Base-by-base conservation (phyloP, 1,284 basidiomycete species). In the Porodaedalea pini region DNA sequence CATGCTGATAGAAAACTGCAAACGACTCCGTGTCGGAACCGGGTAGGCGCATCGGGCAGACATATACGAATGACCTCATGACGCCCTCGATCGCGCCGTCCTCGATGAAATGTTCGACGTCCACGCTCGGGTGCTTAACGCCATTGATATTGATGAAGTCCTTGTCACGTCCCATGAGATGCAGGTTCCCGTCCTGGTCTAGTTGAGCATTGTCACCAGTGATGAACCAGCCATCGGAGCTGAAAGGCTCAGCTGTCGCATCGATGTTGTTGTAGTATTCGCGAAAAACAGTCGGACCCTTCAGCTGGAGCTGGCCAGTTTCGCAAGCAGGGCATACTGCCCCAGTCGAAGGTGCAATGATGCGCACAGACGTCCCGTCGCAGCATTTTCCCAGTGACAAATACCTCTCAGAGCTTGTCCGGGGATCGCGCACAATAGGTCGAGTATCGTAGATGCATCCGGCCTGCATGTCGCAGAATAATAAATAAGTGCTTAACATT, bases 131-230 rank as follows among this genome's bases (percentile, higher is more conserved):
- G 56, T 76, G 71, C 17, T 76, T 78, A 60, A 78, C 71, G 40
- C 75, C 77, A 44, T 77, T 75, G n/a, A 76, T 73, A 41, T 75
- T 77, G 60, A 77, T 69, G 32, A 67, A 73, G 52, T 76, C 76
- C 66, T 78, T 78, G 61, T 75, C 74, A 50, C 75, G 69, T 2
- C 76, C 75, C 45, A 73, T 69, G 6, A 78, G 62, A 47, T 74
- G 67, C 56, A 78, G 64, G 55, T 69, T 69, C 3, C 74, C 74
- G 3, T 69, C 65, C 17, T 68, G 61, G 49, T 75, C 70, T 41
- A 77, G 67, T 8, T 69, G 58, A 10, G 67, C 76, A 0, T 69
- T 59, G 54, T 77, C 75, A 5, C 76, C 76, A 3, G 75, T 77
- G 40, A 73, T 70, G 62, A 74, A 77, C 76, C 76, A 77, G 19